A percentile compares a stretch with the other conserved stretches of the same genome.
Conservation (phyloP, 2,329 filamentous ascomycete species). For the Venturia asperata region DNA sequence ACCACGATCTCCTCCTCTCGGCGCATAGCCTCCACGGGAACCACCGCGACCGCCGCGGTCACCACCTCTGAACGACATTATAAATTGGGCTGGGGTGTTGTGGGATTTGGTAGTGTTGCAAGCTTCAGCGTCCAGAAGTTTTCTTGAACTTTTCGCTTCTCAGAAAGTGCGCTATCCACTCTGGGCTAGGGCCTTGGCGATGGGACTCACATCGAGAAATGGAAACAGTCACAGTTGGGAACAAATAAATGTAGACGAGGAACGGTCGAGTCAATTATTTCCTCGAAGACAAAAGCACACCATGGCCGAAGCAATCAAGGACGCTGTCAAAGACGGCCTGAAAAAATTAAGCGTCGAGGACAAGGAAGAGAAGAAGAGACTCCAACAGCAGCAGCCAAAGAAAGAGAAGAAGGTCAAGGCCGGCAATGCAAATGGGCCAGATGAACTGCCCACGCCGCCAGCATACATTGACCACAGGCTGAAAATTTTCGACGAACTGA, state of each 20-base stretch:
- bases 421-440: constrained; percentile 35
- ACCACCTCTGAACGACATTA: constrained; percentile 57
- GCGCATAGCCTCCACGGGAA: constrained; percentile 35
- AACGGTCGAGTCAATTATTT: neutral
- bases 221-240: constrained; percentile 5
- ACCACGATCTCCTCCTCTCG: neutral
- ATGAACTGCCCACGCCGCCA: constrained; percentile 50
- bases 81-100: constrained; percentile 23
- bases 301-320: constrained; percentile 44
- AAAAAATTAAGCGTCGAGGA: constrained; percentile 51
- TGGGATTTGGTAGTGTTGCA: neutral
- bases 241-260: neutral
- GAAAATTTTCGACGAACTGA: constrained; percentile 79
- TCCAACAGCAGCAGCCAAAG: constrained; percentile 19
- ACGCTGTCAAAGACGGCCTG: constrained; percentile 53
- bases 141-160: constrained; percentile 8
- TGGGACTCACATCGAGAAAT: neutral
- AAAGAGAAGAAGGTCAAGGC: constrained; percentile 35
- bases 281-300: neutral
- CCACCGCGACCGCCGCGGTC: constrained; percentile 44
- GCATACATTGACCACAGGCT: constrained; percentile 79
- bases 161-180: neutral
- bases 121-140: neutral
- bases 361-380: constrained; percentile 23
- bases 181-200: neutral